Evolutionary conservation across 192 early-diverging fungal species (phyloP).

Genomic region (Phlyctochytrium arcticum): DNA sequence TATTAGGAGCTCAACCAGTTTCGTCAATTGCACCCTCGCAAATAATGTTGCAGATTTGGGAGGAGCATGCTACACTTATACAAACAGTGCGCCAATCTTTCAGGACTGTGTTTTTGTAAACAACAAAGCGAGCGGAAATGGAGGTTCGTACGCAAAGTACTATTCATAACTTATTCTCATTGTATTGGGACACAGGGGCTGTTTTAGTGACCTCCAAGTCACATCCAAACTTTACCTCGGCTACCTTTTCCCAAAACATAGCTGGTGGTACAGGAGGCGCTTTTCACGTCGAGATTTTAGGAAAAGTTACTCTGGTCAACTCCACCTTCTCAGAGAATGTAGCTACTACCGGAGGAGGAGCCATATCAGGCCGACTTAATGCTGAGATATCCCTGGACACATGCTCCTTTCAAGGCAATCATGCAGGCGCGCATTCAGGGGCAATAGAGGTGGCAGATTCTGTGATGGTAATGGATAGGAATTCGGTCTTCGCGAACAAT

Average conservation of each 20-base stretch:
- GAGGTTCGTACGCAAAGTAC: neutral
- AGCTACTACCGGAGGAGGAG: conserved; percentile 8
- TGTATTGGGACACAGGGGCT: neutral
- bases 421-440: neutral
- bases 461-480: neutral
- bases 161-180: neutral
- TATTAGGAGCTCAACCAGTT: neutral
- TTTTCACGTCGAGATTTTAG: conserved; percentile 5
- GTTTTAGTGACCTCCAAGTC: neutral
- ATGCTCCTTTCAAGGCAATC: neutral
- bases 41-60: conserved; percentile 5
- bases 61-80: conserved; percentile 5
- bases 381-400: neutral
- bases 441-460: conserved; percentile 12
- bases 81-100: neutral
- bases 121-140: conserved; percentile 3
- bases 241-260: neutral
- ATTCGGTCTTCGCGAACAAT: neutral
- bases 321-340: neutral
- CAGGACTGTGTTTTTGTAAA: neutral
- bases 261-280: conserved; percentile 12
- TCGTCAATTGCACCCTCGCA: neutral
- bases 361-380: conserved; percentile 2
- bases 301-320: neutral
- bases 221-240: neutral